Percentiles rank a stretch among this genome's conserved stretches.
These are phyloP conservation scores for Petunia hybrid DNA, from an alignment of 305 asterid species.

Conservation along the genomic window DNA sequence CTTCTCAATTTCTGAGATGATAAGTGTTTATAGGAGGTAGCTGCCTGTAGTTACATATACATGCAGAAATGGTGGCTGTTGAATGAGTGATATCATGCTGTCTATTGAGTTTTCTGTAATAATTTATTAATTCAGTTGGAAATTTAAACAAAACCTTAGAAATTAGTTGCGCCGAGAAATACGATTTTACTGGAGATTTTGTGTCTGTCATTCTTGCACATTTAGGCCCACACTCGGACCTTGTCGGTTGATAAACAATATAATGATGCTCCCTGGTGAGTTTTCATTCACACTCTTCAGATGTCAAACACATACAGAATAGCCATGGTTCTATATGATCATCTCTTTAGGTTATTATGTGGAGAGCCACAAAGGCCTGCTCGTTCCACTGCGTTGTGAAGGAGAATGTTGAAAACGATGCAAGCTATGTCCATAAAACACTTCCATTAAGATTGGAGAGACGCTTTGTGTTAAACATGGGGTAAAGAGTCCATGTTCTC, in stretches of 20 bases:
- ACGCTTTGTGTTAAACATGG: constrained; percentile 2
- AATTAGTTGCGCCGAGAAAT: not conserved
- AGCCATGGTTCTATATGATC: constrained; percentile 12
- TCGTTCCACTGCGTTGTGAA: constrained; percentile 24
- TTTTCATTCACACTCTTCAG: not conserved
- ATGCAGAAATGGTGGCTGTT: not conserved
- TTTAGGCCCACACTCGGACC: not conserved
- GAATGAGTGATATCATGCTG: not conserved
- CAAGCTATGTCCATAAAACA: constrained; percentile 1
- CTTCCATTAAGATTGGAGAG: not conserved
- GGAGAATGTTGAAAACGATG: constrained; percentile 10
- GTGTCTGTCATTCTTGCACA: constrained; percentile 10
- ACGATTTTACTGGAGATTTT: not conserved
- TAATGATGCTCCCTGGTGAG: constrained; percentile 20
- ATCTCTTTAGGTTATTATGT: constrained; percentile 23
- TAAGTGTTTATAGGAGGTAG: not conserved
- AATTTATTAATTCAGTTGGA: not conserved
- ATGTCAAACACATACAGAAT: constrained; percentile 7
- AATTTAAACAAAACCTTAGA: not conserved
- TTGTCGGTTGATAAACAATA: not conserved
- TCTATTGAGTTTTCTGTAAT: not conserved
- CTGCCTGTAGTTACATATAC: not conserved
- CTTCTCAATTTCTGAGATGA: constrained; percentile 10
- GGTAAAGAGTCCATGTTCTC: constrained; percentile 8
- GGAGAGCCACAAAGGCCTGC: constrained; percentile 5